A percentile compares a stretch with the other conserved stretches of the same genome.
These are phyloP conservation scores for Penicillium parvum DNA, from an alignment of 495 filamentous ascomycete species.

Conservation along the genomic window DNA sequence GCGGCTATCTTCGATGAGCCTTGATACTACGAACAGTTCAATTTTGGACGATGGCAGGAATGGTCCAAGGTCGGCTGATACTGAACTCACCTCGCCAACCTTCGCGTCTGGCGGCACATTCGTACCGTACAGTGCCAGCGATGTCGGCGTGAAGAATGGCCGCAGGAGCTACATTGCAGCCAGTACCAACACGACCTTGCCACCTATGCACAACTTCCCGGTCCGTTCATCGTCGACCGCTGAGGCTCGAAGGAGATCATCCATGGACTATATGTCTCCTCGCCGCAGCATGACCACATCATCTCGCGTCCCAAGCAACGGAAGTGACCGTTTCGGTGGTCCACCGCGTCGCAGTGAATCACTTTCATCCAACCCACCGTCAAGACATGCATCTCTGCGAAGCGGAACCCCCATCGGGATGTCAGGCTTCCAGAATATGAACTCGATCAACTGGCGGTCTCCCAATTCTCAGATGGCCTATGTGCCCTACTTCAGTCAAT, in stretches of 20 bases:
- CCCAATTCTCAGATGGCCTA: slow-evolving; percentile 18
- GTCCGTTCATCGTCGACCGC: slow-evolving; percentile 24
- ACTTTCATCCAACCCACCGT: slow-evolving; percentile 21
- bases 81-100: slow-evolving; percentile 29
- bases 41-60: slow-evolving; percentile 41
- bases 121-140: slow-evolving; percentile 40
- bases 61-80: slow-evolving; percentile 25
- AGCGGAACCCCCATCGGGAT: slow-evolving; percentile 11
- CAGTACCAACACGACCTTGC: slow-evolving; percentile 16
- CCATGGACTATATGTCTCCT: slow-evolving; percentile 24
- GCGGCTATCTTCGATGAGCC: slow-evolving; percentile 41
- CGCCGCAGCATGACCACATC: slow-evolving; percentile 38
- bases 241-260: slow-evolving; percentile 22
- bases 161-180: slow-evolving; percentile 25
- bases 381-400: slow-evolving; percentile 20
- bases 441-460: slow-evolving; percentile 9
- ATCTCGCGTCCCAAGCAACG: slow-evolving; percentile 26
- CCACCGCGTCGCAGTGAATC: slow-evolving; percentile 38
- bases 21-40: slow-evolving; percentile 47
- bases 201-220: slow-evolving; percentile 30
- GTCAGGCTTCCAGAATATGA: slow-evolving; percentile 4
- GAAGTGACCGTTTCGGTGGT: slow-evolving; percentile 21
- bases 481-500: slow-evolving; percentile 26
- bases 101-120: slow-evolving; percentile 38
- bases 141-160: slow-evolving; percentile 38